Evolutionary conservation across 441 rosid species (phyloP), one percentile per base, ranked within the genome.

Genomic region (Viola pubescens): DNA sequence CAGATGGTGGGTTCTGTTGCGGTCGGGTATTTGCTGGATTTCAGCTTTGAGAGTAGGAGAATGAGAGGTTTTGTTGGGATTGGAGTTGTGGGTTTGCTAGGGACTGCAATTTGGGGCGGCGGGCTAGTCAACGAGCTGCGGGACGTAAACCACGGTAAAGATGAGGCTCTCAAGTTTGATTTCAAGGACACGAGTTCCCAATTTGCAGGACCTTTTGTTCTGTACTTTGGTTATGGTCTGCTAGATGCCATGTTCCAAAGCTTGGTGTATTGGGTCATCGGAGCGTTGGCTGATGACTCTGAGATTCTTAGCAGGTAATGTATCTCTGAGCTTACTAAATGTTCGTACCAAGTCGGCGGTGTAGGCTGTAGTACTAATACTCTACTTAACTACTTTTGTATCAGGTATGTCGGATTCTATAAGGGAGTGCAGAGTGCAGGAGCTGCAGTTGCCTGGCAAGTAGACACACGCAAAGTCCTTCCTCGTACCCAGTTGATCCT

Each of bases 351-450:
- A 26, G n/a, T 52, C 19, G 8, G 1, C 9, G 7, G 14, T 38
- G 3, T 16, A 19, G 19, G 9, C 4, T 16, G 9, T 7, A 14
- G 54, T 3, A 13, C 5, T 19, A 3, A 16, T 52, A 16, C 1
- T 7, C 4, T 12, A 16, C 13, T 11, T 14, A 52, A 19, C 26
- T 9, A 52, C 38, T 16, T 16, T 52, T 4, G 4, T 26, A 9
- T 16, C 76, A 82, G 82, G 61, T 75, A 79, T 37, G 61, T 49
- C 1, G 85, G 83, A 9, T 82, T 82, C 74, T 82, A 80, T 38
- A 82, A 78, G 37, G 85, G 85, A 82, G 83, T 52, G 85, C 85
- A 48, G 83, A 85, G 88, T 56, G 91, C 88, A 51, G 88, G 83
- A 41, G 55, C 75, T 0, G 87, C 81, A 19, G 65, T 80, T 2